Percentiles rank a stretch among this genome's conserved stretches.
Evolutionary conservation across 2,329 filamentous ascomycete species (phyloP).

Genomic region (Cercospora zeina): DNA sequence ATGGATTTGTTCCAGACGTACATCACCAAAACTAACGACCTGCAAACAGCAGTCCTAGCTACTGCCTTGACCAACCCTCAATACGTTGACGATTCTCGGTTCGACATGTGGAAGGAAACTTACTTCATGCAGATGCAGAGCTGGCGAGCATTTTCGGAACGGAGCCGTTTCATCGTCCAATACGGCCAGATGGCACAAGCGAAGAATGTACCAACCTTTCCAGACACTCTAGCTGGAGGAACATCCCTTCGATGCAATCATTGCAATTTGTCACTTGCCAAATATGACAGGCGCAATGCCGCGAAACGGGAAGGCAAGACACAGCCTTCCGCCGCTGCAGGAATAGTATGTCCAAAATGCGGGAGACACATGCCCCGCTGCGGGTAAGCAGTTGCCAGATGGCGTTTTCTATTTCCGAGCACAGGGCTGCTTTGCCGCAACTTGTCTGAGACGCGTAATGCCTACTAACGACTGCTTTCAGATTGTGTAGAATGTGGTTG

Average conservation of each 20-base stretch:
- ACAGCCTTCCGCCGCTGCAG: slow-evolving; percentile 31
- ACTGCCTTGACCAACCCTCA: slow-evolving; percentile 72
- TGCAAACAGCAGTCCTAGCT: slow-evolving; percentile 75
- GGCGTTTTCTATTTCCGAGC: background rate
- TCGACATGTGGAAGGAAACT: slow-evolving; percentile 73
- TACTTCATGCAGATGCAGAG: slow-evolving; percentile 70
- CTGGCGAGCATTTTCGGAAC: slow-evolving; percentile 69
- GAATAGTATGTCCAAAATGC: slow-evolving; percentile 62
- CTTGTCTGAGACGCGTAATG: background rate
- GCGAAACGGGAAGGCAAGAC: slow-evolving; percentile 29
- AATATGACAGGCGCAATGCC: slow-evolving; percentile 40
- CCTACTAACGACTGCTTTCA: background rate
- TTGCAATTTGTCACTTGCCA: slow-evolving; percentile 62
- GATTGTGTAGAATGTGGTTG: slow-evolving; percentile 62
- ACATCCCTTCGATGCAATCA: slow-evolving; percentile 75
- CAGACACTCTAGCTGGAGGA: slow-evolving; percentile 66
- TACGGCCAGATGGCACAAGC: slow-evolving; percentile 68
- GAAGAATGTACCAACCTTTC: slow-evolving; percentile 62
- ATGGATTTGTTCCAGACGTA: slow-evolving; percentile 76
- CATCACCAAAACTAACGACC: slow-evolving; percentile 71
- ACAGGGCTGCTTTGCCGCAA: background rate
- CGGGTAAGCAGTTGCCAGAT: slow-evolving; percentile 31
- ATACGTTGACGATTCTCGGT: slow-evolving; percentile 76
- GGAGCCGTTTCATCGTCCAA: slow-evolving; percentile 75
- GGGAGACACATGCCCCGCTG: slow-evolving; percentile 64